Percentiles rank a stretch among this genome's conserved stretches.
phyloP scores from a whole-genome alignment of 169 alveolate species.

The Haemoproteus tartakovskyi region DNA sequence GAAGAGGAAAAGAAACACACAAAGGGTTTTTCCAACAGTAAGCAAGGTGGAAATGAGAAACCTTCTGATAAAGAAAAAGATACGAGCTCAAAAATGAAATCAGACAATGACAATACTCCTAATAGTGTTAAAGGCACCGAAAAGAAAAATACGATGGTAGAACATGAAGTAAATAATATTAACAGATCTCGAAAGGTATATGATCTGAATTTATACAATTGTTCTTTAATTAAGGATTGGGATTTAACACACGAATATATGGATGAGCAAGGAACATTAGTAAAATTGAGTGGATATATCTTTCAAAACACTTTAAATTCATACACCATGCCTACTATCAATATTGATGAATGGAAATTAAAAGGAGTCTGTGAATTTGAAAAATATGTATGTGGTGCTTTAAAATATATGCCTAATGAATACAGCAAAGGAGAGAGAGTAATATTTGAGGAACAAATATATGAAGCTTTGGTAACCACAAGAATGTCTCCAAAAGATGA shows the following conservation, averaged over 20 bases:
- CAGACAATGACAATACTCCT: background rate
- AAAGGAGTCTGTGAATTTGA: conserved; percentile 54
- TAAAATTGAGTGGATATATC: conserved; percentile 60
- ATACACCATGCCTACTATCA: conserved; percentile 56
- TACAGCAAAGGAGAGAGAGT: conserved; percentile 61
- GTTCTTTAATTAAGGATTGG: conserved; percentile 59
- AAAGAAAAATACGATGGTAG: conserved; percentile 13
- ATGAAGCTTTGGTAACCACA: conserved; percentile 45
- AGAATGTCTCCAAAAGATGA: conserved; percentile 19
- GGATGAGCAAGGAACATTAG: conserved; percentile 47
- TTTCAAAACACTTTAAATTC: conserved; percentile 51
- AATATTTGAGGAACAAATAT: conserved; percentile 42
- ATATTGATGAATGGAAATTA: conserved; percentile 62
- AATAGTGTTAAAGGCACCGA: background rate
- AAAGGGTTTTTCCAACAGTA: background rate
- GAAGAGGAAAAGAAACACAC: background rate
- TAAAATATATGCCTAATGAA: conserved; percentile 40
- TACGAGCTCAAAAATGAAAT: conserved; percentile 33
- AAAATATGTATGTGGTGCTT: conserved; percentile 62
- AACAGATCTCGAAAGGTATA: conserved; percentile 55
- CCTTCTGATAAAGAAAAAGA: conserved; percentile 1
- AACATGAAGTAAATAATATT: conserved; percentile 22
- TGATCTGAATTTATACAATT: conserved; percentile 34
- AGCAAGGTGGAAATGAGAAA: background rate
- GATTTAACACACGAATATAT: conserved; percentile 50